phyloP scores from a whole-genome alignment of 345 rosid species.

The Stellera chamaejasme region DNA sequence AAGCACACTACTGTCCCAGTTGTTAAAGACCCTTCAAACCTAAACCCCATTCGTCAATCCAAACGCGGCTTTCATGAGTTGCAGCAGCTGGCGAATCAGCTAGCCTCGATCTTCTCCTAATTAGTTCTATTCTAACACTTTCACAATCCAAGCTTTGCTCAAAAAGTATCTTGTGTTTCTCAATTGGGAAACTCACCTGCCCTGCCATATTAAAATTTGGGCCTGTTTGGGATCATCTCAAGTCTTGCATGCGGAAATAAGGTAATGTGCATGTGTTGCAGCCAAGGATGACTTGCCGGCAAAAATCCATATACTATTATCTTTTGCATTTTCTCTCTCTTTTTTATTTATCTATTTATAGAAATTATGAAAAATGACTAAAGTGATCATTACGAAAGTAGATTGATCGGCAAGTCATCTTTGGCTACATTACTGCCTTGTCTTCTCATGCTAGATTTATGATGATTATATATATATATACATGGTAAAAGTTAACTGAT shows the following conservation, averaged over 20 bases:
- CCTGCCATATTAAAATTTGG: background rate
- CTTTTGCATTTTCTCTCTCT: too few relatives aligned
- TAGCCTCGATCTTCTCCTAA: constrained; percentile 18
- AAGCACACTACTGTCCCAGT: background rate
- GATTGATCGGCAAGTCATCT: constrained; percentile 45
- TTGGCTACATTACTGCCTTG: constrained; percentile 46
- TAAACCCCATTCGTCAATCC: constrained; percentile 16
- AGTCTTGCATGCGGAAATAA: constrained; percentile 52
- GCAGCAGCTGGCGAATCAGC: constrained; percentile 20
- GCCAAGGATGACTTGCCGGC: constrained; percentile 96
- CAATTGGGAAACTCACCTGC: constrained; percentile 22
- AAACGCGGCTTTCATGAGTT: background rate
- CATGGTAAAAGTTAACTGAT: background rate
- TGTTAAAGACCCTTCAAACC: constrained; percentile 8
- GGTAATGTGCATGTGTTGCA: constrained; percentile 31
- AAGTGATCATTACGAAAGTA: too few relatives aligned
- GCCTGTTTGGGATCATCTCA: constrained; percentile 35
- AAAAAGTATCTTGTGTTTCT: constrained; percentile 12
- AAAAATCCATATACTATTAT: background rate
- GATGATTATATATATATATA: constrained; percentile 21
- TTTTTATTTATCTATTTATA: too few relatives aligned
- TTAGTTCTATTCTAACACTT: background rate
- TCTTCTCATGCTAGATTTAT: constrained; percentile 49
- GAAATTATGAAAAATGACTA: too few relatives aligned
- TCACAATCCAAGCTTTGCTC: background rate